Base-by-base conservation (phyloP, 768 basidiomycete species). In the Neoboletus brunneissimus region DNA sequence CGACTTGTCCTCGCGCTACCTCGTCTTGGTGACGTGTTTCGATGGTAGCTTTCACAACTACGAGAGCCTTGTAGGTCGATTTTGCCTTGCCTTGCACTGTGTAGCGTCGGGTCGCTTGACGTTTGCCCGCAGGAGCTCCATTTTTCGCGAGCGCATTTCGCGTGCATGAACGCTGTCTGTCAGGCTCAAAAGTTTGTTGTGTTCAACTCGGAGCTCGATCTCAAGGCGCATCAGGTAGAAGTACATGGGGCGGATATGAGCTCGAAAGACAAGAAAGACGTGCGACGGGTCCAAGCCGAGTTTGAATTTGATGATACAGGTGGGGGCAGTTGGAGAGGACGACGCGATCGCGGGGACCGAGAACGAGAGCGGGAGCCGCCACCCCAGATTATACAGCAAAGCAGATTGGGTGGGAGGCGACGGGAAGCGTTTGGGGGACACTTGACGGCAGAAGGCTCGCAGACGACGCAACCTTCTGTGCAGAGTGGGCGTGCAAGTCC, bases 141-240 rank as follows among this genome's bases (percentile, higher is more conserved):
- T 65, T 91, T 91, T 72, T 83, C 81, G 61, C 77, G 75, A 29
- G 84, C 77, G 3, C 96, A 99, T 70, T 81, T 82, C 69, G 87
- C 89, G 6, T 99, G 96, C 70, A 77, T 74, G 3, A 86, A 92
- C 55, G 59, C 84, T 0, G 68, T 77, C 38, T 99, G 96, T 66
- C 83, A 87, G 44, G 85, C 84, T 6, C 87, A 84, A 64, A 98
- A 97, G 73, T 99, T 99, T 60, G 90, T 98, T 57, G 97, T 98
- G 13, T 98, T 98, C 70, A 84, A 85, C 40, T 87, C 88, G 4
- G 79, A 83, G 15, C 75, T 99, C 12, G 97, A 99, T 68, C 83
- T 98, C 37, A 85, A 94, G 70, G 96, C 87, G 0, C 97, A 99
- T 69, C 87, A 88, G 74, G 87, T 98, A 11, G 86, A 90, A 51